Conservation (phyloP, 495 filamentous ascomycete genomes). For the Penicillium manginii region DNA sequence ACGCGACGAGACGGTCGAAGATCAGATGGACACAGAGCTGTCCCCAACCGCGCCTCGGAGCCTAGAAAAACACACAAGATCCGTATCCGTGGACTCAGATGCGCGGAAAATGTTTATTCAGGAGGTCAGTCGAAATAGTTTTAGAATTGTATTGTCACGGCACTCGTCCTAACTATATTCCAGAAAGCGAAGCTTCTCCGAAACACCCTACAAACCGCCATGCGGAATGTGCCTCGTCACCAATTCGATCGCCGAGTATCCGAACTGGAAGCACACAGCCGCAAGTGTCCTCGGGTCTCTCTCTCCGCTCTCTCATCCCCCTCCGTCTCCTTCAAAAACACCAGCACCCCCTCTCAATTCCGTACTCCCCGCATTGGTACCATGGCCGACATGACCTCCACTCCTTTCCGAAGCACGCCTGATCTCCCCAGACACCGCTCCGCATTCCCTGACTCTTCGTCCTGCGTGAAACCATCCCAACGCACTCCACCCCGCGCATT, state of each 20-base stretch:
- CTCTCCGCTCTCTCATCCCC: constrained; percentile 25
- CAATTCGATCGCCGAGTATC: constrained; percentile 51
- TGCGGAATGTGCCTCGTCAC: constrained; percentile 45
- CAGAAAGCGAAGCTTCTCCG: constrained; percentile 52
- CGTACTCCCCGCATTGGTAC: constrained; percentile 31
- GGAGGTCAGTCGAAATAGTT: constrained; percentile 35
- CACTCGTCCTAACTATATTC: constrained; percentile 10
- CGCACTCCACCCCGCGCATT: constrained; percentile 24
- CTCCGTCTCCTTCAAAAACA: constrained; percentile 18
- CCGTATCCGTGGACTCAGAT: constrained; percentile 39
- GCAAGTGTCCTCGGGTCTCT: constrained; percentile 43
- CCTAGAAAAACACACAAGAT: constrained; percentile 17
- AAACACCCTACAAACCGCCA: constrained; percentile 47
- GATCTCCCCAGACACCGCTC: constrained; percentile 27
- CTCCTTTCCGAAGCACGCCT: constrained; percentile 25
- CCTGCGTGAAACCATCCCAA: constrained; percentile 31
- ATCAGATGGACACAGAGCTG: constrained; percentile 18
- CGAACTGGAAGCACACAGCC: constrained; percentile 49
- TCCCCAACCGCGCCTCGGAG: constrained; percentile 13
- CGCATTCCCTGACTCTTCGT: constrained; percentile 15
- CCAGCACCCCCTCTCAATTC: constrained; percentile 26
- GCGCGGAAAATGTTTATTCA: constrained; percentile 50
- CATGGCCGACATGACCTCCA: constrained; percentile 22
- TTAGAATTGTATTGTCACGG: not conserved
- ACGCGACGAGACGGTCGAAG: constrained; percentile 22